Evolutionary conservation across 2,329 filamentous ascomycete genomes (phyloP).

Genomic region (Pseudopyricularia cyperi): DNA sequence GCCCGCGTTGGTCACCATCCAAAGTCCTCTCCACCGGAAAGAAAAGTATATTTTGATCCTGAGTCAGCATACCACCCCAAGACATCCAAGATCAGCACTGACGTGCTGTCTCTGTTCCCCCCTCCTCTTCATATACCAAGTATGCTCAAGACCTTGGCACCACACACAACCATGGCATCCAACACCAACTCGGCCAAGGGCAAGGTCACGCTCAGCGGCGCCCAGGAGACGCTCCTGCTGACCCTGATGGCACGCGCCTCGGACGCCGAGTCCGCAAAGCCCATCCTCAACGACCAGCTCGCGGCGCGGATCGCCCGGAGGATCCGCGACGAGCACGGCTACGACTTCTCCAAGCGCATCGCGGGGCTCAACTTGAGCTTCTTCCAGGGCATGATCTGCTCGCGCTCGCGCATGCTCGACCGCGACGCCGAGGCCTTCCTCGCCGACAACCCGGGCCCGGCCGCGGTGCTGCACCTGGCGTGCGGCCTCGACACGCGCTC

Average conservation of each 20-base stretch:
- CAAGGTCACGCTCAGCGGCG: constrained; percentile 9
- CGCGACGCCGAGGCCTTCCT: background rate
- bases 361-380: background rate
- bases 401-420: background rate
- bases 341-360: background rate
- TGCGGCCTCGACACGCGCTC: background rate
- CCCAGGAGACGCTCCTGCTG: constrained; percentile 12
- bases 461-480: background rate
- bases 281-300: constrained; percentile 11
- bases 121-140: too few relatives aligned
- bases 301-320: constrained; percentile 8
- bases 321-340: constrained; percentile 9
- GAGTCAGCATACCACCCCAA: too few relatives aligned
- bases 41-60: too few relatives aligned
- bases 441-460: background rate
- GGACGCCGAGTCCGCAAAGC: constrained; percentile 8
- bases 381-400: background rate
- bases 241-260: constrained; percentile 11
- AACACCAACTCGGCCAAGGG: constrained; percentile 3
- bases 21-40: too few relatives aligned
- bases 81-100: too few relatives aligned
- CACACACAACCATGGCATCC: background rate
- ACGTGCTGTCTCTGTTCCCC: too few relatives aligned
- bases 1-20: too few relatives aligned
- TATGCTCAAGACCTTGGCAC: too few relatives aligned